Evolutionary conservation across 345 rosid species (phyloP), one percentile per base, ranked within the genome.

Genomic region (Populus tremula): DNA sequence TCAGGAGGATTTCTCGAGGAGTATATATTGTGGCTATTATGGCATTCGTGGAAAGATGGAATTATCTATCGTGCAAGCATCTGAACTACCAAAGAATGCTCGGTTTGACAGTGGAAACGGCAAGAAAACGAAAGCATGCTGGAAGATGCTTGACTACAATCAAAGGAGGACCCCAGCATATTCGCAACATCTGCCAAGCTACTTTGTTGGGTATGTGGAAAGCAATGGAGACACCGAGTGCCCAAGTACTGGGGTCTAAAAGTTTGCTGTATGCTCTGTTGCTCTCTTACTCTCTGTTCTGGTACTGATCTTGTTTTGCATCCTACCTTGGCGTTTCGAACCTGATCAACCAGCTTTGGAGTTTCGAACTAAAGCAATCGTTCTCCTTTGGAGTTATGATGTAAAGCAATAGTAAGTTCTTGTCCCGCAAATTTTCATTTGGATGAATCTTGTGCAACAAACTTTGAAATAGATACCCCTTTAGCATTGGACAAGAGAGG

Each of bases 71-170:
- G 82, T 88, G 78, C 79, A 79, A 70, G 87, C 83, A 2, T 86
- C 89, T 71, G 82, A 85, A 63, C 79, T 87, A 39, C 81, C 84
- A 38, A 79, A 78, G 81, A 74, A 75, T 70, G 80, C 73, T 74
- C 78, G 69, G 72, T 59, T 49, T 33, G 78, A 79, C 43, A 69
- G 74, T 38, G 78, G 45, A 74, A 85, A 71, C 74, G 76, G 74
- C 77, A 85, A 87, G 79, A 76, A 72, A 75, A 69, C 72, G 25
- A 84, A 71, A 81, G 82, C 87, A 70, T 82, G 85, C 77, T 87
- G 91, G 90, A 87, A 83, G 79, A 81, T 84, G 45, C 72, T 54
- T 7, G 87, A 87, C 78, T 80, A 84, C 84, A 47, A 84, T 56
- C 87, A 69, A 6, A 79, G 21, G 20, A 82, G 79, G 75, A 77